Evolutionary conservation across 139 green algal genomes (phyloP).

Genomic region (Dunaliella primolecta): DNA sequence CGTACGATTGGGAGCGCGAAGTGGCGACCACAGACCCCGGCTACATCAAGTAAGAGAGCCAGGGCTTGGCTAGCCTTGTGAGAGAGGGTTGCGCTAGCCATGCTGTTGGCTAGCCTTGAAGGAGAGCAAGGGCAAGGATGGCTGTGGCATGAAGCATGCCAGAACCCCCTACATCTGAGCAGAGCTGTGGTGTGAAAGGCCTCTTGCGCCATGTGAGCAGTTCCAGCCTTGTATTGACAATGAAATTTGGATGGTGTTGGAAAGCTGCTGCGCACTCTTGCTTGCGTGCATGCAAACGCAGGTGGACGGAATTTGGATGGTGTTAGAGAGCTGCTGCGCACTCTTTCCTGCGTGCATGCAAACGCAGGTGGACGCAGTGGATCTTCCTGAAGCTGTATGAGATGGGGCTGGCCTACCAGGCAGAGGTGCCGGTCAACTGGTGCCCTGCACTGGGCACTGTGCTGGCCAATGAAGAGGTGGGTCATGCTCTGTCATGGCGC

Average conservation of each 20-base stretch:
- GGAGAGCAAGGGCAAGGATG: neutral
- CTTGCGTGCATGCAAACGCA: too few species aligned
- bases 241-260: too few species aligned
- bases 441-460: slow-evolving; percentile 93
- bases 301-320: too few species aligned
- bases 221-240: too few species aligned
- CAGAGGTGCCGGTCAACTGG: slow-evolving; percentile 99
- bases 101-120: too few species aligned
- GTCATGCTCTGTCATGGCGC: too few species aligned
- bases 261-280: too few species aligned
- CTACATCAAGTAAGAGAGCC: slow-evolving; percentile 80
- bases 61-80: neutral
- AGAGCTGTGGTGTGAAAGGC: too few species aligned
- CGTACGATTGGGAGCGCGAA: slow-evolving; percentile 94
- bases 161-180: neutral
- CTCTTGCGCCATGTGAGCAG: too few species aligned
- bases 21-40: slow-evolving; percentile 84
- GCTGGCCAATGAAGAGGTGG: slow-evolving; percentile 96
- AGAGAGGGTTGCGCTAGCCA: neutral
- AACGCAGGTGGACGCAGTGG: slow-evolving; percentile 97
- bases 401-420: slow-evolving; percentile 92
- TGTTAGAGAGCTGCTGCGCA: too few species aligned
- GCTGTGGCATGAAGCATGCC: neutral
- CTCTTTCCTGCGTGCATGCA: too few species aligned
- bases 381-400: slow-evolving; percentile 98